phyloP scores from a whole-genome alignment of 2,329 filamentous ascomycete genomes.

The Colletotrichum sp. region DNA sequence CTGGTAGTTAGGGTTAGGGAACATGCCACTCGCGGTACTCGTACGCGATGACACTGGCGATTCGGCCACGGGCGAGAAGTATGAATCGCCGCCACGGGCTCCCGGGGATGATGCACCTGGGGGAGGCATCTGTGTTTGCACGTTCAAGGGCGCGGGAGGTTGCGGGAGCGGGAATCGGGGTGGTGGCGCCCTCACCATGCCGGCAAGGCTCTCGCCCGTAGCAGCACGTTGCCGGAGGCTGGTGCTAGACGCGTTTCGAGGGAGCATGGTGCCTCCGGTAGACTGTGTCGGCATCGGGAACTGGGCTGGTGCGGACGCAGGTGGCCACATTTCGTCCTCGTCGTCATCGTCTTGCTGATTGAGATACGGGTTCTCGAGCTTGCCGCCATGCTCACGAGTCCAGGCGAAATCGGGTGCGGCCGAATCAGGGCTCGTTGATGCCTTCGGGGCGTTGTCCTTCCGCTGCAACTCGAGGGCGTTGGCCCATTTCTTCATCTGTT shows the following conservation, averaged over 20 bases:
- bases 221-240: conserved; percentile 79
- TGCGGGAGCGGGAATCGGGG: conserved; percentile 74
- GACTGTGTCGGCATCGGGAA: conserved; percentile 36
- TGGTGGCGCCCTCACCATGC: conserved; percentile 65
- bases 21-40: conserved; percentile 78
- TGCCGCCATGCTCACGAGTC: conserved; percentile 70
- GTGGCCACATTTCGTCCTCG: conserved; percentile 52
- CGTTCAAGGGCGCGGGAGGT: conserved; percentile 63
- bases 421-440: conserved; percentile 51
- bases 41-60: conserved; percentile 79
- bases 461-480: conserved; percentile 79
- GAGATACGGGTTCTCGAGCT: conserved; percentile 83
- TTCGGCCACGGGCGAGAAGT: conserved; percentile 88
- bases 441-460: conserved; percentile 60
- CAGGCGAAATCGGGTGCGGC: conserved; percentile 79
- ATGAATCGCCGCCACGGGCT: conserved; percentile 75
- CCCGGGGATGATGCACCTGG: conserved; percentile 61
- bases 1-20: conserved; percentile 58
- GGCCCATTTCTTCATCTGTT: conserved; percentile 92
- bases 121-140: conserved; percentile 63
- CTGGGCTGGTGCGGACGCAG: conserved; percentile 37
- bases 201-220: conserved; percentile 72
- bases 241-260: conserved; percentile 73
- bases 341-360: conserved; percentile 68
- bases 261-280: conserved; percentile 48